Evolutionary conservation across 495 filamentous ascomycete genomes (phyloP).

Genomic region (Chaetomidium leptoderma): DNA sequence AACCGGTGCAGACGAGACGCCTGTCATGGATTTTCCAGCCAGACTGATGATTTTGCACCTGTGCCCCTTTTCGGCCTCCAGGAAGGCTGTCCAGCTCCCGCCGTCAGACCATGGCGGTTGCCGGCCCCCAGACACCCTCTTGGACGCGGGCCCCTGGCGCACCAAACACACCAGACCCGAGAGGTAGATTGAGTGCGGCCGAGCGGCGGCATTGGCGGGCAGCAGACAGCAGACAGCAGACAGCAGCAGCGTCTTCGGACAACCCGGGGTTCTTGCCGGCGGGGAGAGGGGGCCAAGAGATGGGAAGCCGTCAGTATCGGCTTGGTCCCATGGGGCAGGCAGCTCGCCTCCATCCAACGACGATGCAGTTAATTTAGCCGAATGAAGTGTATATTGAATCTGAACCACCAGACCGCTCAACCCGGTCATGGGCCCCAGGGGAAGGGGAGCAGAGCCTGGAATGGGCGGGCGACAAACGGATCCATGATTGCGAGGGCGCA

Average conservation of each 20-base stretch:
- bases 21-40: constrained; percentile 1
- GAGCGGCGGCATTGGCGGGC: constrained; percentile 10
- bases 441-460: constrained; percentile 16
- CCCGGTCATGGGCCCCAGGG: constrained; percentile 28
- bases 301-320: constrained; percentile 5
- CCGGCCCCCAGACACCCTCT: not conserved
- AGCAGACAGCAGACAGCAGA: constrained; percentile 10
- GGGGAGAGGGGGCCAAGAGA: constrained; percentile 24
- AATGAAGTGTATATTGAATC: constrained; percentile 29
- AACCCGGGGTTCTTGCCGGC: constrained; percentile 3
- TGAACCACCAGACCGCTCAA: constrained; percentile 25
- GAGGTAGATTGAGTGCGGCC: not conserved
- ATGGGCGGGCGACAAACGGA: not conserved
- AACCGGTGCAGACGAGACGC: constrained; percentile 18
- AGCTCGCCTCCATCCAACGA: constrained; percentile 24
- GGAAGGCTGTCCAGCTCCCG: not conserved
- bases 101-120: not conserved
- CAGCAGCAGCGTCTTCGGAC: not conserved
- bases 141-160: not conserved
- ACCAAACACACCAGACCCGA: not conserved
- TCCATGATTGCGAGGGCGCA: not conserved
- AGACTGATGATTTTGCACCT: not conserved
- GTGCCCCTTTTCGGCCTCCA: not conserved
- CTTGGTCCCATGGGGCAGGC: constrained; percentile 15
- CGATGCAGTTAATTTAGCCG: constrained; percentile 34